A percentile compares a stretch with the other conserved stretches of the same genome.
These are phyloP conservation scores for Starmerella vitae DNA, from an alignment of 805 yeast species.

Conservation along the genomic window DNA sequence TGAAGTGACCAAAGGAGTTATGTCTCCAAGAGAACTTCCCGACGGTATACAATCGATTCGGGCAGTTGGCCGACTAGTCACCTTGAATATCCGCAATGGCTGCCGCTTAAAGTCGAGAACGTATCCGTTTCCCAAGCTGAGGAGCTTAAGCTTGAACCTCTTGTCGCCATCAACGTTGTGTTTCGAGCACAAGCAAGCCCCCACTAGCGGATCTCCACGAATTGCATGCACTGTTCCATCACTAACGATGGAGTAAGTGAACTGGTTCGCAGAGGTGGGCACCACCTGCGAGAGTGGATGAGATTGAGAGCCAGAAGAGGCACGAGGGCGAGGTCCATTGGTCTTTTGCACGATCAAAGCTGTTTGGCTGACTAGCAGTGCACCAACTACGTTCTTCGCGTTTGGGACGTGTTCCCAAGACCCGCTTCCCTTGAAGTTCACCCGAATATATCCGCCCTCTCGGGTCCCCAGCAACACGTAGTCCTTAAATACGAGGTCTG, in stretches of 20 bases:
- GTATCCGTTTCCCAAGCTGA: constrained; percentile 7
- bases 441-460: constrained; percentile 12
- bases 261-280: constrained; percentile 1
- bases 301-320: background rate
- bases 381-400: constrained; percentile 12
- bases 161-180: constrained; percentile 10
- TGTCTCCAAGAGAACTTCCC: background rate
- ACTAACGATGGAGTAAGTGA: constrained; percentile 4
- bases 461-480: constrained; percentile 13
- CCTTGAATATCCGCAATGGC: constrained; percentile 11
- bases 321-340: no score
- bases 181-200: constrained; percentile 9
- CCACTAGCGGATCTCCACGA: constrained; percentile 5
- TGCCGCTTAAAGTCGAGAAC: constrained; percentile 16
- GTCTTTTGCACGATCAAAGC: constrained; percentile 7
- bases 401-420: constrained; percentile 13
- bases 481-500: constrained; percentile 13
- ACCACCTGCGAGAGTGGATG: background rate
- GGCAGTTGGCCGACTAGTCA: background rate
- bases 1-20: constrained; percentile 1
- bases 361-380: constrained; percentile 4
- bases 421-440: constrained; percentile 8
- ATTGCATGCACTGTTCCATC: constrained; percentile 12
- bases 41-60: background rate
- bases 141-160: constrained; percentile 8